phyloP scores from a whole-genome alignment of 1,139 yeast genomes.

The Suhomyces kunorum region DNA sequence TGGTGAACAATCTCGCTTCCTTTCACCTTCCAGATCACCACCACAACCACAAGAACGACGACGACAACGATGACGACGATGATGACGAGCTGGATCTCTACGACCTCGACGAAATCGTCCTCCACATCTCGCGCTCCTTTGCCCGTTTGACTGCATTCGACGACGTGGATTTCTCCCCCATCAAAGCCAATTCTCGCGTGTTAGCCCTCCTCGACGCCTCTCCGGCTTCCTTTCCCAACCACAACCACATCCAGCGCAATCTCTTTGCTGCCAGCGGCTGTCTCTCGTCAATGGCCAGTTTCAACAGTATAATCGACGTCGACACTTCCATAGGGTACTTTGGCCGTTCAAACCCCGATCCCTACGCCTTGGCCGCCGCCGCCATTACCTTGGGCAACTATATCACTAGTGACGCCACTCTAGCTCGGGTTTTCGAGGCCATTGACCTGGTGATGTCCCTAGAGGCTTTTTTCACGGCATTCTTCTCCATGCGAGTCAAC shows the following conservation, averaged over 20 bases:
- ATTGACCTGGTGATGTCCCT: slow-evolving; percentile 17
- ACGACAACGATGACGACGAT: slow-evolving; percentile 8
- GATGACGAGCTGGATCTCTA: slow-evolving; percentile 13
- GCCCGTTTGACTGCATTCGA: slow-evolving; percentile 22
- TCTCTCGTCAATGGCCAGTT: slow-evolving; percentile 33
- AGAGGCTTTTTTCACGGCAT: slow-evolving; percentile 21
- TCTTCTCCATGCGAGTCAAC: slow-evolving; percentile 27
- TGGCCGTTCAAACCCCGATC: slow-evolving; percentile 17
- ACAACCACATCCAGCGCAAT: slow-evolving; percentile 25
- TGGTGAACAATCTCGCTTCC: slow-evolving; percentile 1
- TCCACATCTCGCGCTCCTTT: slow-evolving; percentile 20
- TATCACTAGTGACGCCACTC: slow-evolving; percentile 24
- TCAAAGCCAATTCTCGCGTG: slow-evolving; percentile 12
- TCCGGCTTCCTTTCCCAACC: slow-evolving; percentile 13
- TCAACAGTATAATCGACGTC: slow-evolving; percentile 20
- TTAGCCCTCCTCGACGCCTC: slow-evolving; percentile 11
- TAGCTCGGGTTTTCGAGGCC: slow-evolving; percentile 17
- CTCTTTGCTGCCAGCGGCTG: slow-evolving; percentile 42
- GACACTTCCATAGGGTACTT: slow-evolving; percentile 12
- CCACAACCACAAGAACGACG: slow-evolving; percentile 2
- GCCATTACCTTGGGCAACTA: slow-evolving; percentile 42
- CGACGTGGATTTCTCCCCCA: slow-evolving; percentile 16
- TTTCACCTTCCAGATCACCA: neutral
- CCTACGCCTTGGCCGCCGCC: slow-evolving; percentile 33
- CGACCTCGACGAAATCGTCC: slow-evolving; percentile 13